Evolutionary conservation across 345 rosid genomes (phyloP).

Genomic region (Toxicodendron radicans): DNA sequence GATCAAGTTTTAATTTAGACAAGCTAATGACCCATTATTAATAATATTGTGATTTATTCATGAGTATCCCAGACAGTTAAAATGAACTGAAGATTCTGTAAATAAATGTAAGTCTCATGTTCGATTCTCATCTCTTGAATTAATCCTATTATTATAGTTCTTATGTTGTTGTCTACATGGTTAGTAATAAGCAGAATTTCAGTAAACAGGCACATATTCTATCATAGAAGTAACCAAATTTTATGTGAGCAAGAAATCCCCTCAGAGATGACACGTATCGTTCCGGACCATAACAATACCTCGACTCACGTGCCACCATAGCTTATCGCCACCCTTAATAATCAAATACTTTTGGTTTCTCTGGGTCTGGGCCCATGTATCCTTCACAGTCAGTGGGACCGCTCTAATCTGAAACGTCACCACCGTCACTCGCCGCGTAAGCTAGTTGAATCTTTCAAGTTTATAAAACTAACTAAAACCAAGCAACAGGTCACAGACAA

Average conservation of each 20-base stretch:
- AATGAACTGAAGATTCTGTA: too few species aligned
- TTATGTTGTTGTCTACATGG: too few species aligned
- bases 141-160: too few species aligned
- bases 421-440: constrained; percentile 21
- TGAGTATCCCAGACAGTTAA: too few species aligned
- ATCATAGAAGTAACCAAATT: too few species aligned
- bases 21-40: too few species aligned
- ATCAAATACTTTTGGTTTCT: background rate
- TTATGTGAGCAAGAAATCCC: background rate
- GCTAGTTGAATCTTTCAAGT: constrained; percentile 19
- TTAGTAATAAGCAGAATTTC: too few species aligned
- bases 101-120: too few species aligned
- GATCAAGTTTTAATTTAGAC: too few species aligned
- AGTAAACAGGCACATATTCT: too few species aligned
- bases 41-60: too few species aligned
- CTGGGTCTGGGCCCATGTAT: constrained; percentile 8
- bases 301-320: background rate
- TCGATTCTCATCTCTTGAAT: too few species aligned
- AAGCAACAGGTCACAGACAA: background rate
- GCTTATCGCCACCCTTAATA: background rate
- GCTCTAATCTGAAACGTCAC: background rate
- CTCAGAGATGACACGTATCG: background rate
- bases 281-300: background rate
- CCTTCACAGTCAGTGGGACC: background rate
- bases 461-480: background rate